Evolutionary conservation across 2,329 filamentous ascomycete species (phyloP).

Genomic region (Nectriaceae sp.): DNA sequence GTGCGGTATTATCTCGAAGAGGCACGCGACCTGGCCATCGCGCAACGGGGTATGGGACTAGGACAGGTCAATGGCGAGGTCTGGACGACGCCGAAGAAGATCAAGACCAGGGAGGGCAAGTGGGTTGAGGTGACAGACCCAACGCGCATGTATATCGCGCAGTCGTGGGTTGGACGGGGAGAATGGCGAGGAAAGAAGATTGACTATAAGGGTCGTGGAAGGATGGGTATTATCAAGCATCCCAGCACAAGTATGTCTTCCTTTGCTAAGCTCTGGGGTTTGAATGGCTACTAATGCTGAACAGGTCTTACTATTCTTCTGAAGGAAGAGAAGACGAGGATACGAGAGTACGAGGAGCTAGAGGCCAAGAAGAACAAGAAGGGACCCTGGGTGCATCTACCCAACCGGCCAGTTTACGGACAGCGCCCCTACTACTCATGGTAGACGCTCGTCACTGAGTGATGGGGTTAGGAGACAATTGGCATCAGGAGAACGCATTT

Average conservation of each 20-base stretch:
- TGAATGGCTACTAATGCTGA: constrained; percentile 17
- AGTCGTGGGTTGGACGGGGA: constrained; percentile 89
- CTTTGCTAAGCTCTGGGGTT: neutral
- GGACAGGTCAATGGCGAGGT: constrained; percentile 43
- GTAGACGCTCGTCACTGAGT: constrained; percentile 50
- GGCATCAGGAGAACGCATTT: neutral
- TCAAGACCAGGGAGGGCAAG: constrained; percentile 75
- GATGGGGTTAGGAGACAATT: neutral
- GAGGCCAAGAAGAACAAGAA: constrained; percentile 73
- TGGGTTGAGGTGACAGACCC: constrained; percentile 71
- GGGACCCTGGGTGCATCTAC: constrained; percentile 85
- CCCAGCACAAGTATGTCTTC: constrained; percentile 71
- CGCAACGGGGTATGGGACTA: constrained; percentile 82
- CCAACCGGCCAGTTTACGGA: constrained; percentile 79
- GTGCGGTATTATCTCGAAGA: constrained; percentile 77
- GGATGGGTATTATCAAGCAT: constrained; percentile 66
- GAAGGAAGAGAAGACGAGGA: constrained; percentile 91
- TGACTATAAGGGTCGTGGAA: constrained; percentile 77
- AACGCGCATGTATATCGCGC: constrained; percentile 83
- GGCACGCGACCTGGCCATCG: constrained; percentile 79
- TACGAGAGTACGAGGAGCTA: constrained; percentile 77
- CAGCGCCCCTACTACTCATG: constrained; percentile 92
- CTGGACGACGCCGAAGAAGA: constrained; percentile 47
- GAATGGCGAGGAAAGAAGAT: constrained; percentile 56
- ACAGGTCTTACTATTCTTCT: constrained; percentile 77